Conservation (phyloP, 1,284 basidiomycete genomes). For the Microbotryum lychnidis-dioicae region DNA sequence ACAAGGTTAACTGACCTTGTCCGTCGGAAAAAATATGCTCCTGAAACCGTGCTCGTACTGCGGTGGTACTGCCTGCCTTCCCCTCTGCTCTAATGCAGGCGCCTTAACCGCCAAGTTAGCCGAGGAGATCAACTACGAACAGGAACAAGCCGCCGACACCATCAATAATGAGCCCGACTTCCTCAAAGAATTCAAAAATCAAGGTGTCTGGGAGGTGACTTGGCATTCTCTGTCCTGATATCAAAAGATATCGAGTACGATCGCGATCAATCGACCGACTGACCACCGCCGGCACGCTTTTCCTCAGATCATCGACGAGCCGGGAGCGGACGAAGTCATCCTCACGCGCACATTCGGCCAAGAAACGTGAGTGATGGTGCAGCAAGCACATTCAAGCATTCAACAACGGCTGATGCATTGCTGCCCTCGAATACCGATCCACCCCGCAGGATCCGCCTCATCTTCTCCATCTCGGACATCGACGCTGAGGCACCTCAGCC, state of each 20-base stretch:
- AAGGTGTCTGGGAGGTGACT: constrained; percentile 66
- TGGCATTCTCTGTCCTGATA: constrained; percentile 2
- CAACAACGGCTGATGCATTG: constrained; percentile 29
- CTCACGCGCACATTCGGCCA: constrained; percentile 80
- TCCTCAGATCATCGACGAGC: constrained; percentile 58
- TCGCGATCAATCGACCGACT: not conserved
- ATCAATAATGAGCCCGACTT: constrained; percentile 55
- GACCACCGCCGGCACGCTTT: not conserved
- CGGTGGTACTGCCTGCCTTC: not conserved
- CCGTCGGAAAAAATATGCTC: not conserved
- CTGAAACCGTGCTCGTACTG: not conserved
- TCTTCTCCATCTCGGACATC: constrained; percentile 76
- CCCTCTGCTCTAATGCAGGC: constrained; percentile 33
- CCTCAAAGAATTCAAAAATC: constrained; percentile 62
- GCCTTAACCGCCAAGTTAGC: constrained; percentile 64
- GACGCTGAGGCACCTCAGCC: constrained; percentile 43
- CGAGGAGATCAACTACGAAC: constrained; percentile 80
- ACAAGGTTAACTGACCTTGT: too few relatives aligned
- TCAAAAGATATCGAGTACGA: not conserved
- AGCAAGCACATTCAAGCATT: constrained; percentile 39
- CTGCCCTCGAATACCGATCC: constrained; percentile 12
- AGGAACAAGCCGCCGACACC: constrained; percentile 49
- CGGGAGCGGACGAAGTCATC: constrained; percentile 73
- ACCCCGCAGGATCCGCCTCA: constrained; percentile 55
- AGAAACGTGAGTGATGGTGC: constrained; percentile 59